Evolutionary conservation across 129 eudicot genomes (phyloP).

Genomic region (Sambucus nigra): DNA sequence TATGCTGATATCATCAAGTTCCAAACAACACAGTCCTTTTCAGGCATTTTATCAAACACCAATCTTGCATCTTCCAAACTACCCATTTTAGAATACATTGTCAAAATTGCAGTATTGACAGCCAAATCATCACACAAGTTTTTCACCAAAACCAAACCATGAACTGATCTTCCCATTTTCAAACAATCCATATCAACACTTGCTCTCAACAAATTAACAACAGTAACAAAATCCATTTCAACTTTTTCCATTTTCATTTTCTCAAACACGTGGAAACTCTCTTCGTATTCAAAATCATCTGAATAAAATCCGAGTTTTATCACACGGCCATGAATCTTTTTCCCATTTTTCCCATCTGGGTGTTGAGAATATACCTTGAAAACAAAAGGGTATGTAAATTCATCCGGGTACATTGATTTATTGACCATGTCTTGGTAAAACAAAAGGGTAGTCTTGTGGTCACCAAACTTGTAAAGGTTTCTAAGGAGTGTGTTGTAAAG

Average conservation of each 20-base stretch:
- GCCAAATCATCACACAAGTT: conserved; percentile 8
- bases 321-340: conserved; percentile 17
- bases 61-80: conserved; percentile 17
- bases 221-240: conserved; percentile 11
- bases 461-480: conserved; percentile 8
- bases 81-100: conserved; percentile 22
- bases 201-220: conserved; percentile 18
- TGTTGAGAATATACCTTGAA: conserved; percentile 6
- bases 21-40: conserved; percentile 22
- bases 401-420: conserved; percentile 19
- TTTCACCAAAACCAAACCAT: conserved; percentile 8
- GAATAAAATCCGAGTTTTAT: conserved; percentile 20
- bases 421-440: conserved; percentile 17
- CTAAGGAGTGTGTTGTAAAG: conserved; percentile 6
- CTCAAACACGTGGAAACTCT: conserved; percentile 8
- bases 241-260: conserved; percentile 13
- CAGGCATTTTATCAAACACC: conserved; percentile 17
- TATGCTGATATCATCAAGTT: conserved; percentile 23
- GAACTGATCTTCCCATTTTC: conserved; percentile 11
- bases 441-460: conserved; percentile 12
- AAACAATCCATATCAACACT: conserved; percentile 6
- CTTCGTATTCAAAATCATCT: conserved; percentile 2
- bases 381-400: conserved; percentile 14
- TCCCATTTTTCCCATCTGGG: conserved; percentile 5
- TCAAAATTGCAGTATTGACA: conserved; percentile 24